Base-by-base conservation (phyloP, 257 asterid species). In the Plantago major region DNA sequence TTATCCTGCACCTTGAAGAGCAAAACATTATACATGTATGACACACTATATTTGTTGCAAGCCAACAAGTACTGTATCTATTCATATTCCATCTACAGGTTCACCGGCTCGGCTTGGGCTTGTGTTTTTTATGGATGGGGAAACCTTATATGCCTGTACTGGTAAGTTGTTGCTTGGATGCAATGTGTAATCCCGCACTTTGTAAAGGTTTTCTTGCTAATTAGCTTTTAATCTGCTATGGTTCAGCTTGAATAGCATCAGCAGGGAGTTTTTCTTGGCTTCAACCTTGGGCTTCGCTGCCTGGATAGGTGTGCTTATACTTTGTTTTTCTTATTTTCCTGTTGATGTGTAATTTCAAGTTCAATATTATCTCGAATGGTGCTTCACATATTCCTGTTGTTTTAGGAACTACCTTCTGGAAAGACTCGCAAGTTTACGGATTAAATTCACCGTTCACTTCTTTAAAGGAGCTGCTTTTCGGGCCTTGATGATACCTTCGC, bases 41-140 rank as follows among this genome's bases (percentile, higher is more conserved):
- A 19, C 12, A 14, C 33, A 51, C 38, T 22, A 58, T 42, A 18
- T 9, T 52, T 6, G 26, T 1, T 22, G 26, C 26, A 22, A 22
- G 26, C 26, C 26, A 22, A 22, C 26, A 22, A 22, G 26, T 22
- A n/a, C 6, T 16, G 33, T 10, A 66, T 54, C 67, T 5, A 44
- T 14, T 10, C 43, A 17, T 70, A 40, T 62, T 56, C 65, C 47
- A 15, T 63, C 49, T 66, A 80, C 88, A 93, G 99, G 99, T 93
- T 93, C 79, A 74, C 87, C 48, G 97, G 99, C 68, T 86, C 99
- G 10, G 70, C 78, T 49, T 93, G 97, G 97, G 96, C 95, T 53
- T 73, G 87, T 33, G 11, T 82, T 51, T 77, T 87, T 68, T 93
- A 93, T 28, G 99, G 99, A 79, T 93, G 96, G 97, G 99, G 99